These are phyloP conservation scores for Hypsizygus marmoreus DNA, from an alignment of 768 basidiomycete species.

Conservation along the genomic window DNA sequence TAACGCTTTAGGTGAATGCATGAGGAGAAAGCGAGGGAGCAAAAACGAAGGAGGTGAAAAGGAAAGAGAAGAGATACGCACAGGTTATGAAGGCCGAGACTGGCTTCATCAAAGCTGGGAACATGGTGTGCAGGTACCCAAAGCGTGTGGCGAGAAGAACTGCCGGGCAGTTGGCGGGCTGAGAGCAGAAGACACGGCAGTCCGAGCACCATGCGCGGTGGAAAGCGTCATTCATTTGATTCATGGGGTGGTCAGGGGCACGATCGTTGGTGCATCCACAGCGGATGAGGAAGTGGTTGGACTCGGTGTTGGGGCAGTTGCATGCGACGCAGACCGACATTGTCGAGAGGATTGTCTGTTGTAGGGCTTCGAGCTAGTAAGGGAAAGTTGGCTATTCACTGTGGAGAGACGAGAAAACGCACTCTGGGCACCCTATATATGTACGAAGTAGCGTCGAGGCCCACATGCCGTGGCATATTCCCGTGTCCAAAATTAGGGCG, in stretches of 20 bases:
- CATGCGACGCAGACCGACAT: conserved; percentile 13
- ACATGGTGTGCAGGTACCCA: conserved; percentile 14
- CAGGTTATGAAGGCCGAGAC: conserved; percentile 17
- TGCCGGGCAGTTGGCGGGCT: conserved; percentile 25
- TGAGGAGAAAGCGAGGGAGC: neutral
- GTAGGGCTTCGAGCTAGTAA: neutral
- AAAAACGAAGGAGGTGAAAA: neutral
- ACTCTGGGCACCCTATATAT: conserved; percentile 9
- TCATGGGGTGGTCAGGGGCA: conserved; percentile 28
- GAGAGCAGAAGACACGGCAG: conserved; percentile 29
- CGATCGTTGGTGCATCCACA: conserved; percentile 36
- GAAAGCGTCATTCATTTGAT: conserved; percentile 32
- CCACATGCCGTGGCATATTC: conserved; percentile 4
- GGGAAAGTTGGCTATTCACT: neutral
- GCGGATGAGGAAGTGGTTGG: conserved; percentile 31
- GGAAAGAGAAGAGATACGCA: conserved; percentile 6
- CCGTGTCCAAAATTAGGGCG: conserved; percentile 15
- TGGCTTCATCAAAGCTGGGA: conserved; percentile 11
- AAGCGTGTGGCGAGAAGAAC: conserved; percentile 14
- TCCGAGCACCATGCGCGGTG: conserved; percentile 34
- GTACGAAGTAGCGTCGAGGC: conserved; percentile 10
- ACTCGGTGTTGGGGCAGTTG: conserved; percentile 21
- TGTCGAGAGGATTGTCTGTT: neutral
- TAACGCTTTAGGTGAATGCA: conserved; percentile 8
- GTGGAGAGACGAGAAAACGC: neutral